These are phyloP conservation scores for Orbilia ellipsospora DNA, from an alignment of 2,329 filamentous ascomycete species.

Conservation along the genomic window DNA sequence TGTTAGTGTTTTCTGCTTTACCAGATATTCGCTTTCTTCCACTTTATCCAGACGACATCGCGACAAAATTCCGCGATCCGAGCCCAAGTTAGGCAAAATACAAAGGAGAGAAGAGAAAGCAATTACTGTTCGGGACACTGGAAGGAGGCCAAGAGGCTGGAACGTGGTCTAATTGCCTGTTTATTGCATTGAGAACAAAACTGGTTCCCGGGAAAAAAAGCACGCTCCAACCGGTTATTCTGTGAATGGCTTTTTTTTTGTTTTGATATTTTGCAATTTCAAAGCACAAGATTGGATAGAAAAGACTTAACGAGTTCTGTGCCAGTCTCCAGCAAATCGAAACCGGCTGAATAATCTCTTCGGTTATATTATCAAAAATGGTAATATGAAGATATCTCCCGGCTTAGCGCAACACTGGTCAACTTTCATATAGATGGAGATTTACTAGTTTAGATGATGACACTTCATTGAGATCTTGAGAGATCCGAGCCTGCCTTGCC, in stretches of 20 bases:
- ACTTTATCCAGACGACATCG: constrained; percentile 40
- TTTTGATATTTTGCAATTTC: too few species aligned
- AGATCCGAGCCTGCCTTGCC: constrained; percentile 40
- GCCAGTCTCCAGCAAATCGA: too few species aligned
- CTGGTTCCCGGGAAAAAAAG: constrained; percentile 49
- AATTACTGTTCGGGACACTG: constrained; percentile 22
- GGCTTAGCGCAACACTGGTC: constrained; percentile 34
- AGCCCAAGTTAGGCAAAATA: constrained; percentile 50
- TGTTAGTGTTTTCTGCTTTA: background rate
- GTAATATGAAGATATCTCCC: constrained; percentile 25
- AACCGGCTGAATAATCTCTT: constrained; percentile 35
- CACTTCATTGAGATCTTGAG: constrained; percentile 13
- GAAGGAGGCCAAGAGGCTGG: constrained; percentile 26
- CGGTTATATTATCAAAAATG: too few species aligned
- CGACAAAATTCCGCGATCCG: constrained; percentile 6
- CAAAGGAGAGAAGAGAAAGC: constrained; percentile 9
- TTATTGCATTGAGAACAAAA: constrained; percentile 47
- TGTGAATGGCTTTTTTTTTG: background rate
- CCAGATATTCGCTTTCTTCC: constrained; percentile 18
- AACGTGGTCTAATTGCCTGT: constrained; percentile 50
- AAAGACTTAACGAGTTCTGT: too few species aligned
- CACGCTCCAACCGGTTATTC: constrained; percentile 31
- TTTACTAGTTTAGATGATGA: constrained; percentile 27
- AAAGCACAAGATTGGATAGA: too few species aligned
- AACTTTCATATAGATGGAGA: background rate